Evolutionary conservation across 2,329 filamentous ascomycete genomes (phyloP), one percentile per base, ranked within the genome.

Genomic region (Apiospora marii): DNA sequence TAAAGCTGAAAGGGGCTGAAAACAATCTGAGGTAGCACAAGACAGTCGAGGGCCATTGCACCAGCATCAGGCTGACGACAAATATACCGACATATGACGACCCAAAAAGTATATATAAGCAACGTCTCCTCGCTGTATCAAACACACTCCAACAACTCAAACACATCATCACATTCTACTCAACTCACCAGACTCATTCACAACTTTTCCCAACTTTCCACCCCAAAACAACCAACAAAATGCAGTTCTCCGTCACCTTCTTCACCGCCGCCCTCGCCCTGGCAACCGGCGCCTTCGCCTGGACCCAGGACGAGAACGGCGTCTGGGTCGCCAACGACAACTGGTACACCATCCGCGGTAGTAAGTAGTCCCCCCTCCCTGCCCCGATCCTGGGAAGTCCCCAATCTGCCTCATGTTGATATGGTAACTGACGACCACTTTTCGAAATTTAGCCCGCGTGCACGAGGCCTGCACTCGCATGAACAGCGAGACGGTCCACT

Each of bases 251-350:
- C 14, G 22, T 41, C 24, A 22, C 34, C 53, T 12, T 67, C 53
- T 16, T 64, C 51, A 8, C 69, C 69, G 61, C 69, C n/a, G 69
- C 69, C n/a, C 51, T 64, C 3, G 22, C 51, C 53, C 46, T 71
- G 14, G 69, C 69, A 1, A 37, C 10, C 51, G 41, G 69, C 69
- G 27, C 69, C 6, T 46, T 14, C 41, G 69, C 53, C 27, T 71
- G 53, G 69, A 24, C 69, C 22, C 41, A 71, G 27, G 49, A 24
- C 61, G n/a, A 4, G 14, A 19, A 67, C 4, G 69, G 69, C 1
- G 22, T 24, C n/a, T 71, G 69, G 69, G 69, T 71, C 27, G 69
- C 69, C n/a, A 71, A 71, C 53, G 43, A 71, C 69, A 67, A 27
- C 34, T 43, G 48, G 48, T 71, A 67, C 53, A 67, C 51, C 41